These are phyloP conservation scores for Metschnikowia amazonensis DNA, from an alignment of 805 yeast genomes.

Conservation along the genomic window DNA sequence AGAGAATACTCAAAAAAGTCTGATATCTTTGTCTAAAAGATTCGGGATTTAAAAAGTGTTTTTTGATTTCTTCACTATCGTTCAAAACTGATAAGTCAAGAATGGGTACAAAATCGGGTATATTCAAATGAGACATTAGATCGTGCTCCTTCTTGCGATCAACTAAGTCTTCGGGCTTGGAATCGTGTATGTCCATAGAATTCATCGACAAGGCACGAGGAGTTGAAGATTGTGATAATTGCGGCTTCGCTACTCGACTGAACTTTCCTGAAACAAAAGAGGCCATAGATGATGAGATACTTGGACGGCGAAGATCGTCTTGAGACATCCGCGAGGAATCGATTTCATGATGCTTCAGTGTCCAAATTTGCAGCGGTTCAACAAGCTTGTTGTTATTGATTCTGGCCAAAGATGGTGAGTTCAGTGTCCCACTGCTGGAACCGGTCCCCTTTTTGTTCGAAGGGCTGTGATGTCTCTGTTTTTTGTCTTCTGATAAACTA, in stretches of 20 bases:
- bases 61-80: constrained; percentile 20
- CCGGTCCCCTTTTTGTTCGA: background rate
- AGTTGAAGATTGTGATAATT: constrained; percentile 2
- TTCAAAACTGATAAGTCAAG: constrained; percentile 21
- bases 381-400: background rate
- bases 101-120: constrained; percentile 10
- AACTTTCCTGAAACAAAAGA: constrained; percentile 5
- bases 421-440: constrained; percentile 1
- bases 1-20: constrained; percentile 28
- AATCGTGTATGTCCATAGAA: background rate
- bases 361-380: background rate
- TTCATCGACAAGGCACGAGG: background rate
- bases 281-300: constrained; percentile 4
- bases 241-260: constrained; percentile 2
- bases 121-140: background rate
- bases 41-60: constrained; percentile 24
- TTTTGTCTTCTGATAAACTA: background rate
- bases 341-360: background rate
- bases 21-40: constrained; percentile 31
- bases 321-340: background rate
- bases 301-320: constrained; percentile 4
- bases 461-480: background rate
- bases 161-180: background rate
- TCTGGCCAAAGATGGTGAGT: background rate
- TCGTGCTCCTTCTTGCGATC: background rate